These are phyloP conservation scores for Aspergillus sp. DNA, from an alignment of 2,329 filamentous ascomycete genomes.

Conservation along the genomic window DNA sequence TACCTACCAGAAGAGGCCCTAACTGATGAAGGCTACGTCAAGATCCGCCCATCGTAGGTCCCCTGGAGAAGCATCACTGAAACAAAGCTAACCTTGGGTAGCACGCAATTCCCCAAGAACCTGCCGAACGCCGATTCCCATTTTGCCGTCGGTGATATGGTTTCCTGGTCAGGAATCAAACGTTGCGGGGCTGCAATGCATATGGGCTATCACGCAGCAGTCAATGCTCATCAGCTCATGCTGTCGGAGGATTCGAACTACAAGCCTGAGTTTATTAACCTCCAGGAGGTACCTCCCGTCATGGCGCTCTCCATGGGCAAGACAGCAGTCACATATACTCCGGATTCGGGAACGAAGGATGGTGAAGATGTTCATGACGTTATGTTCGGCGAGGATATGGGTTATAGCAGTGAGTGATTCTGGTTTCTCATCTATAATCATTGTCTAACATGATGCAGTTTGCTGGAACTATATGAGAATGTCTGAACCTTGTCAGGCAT, in stretches of 20 bases:
- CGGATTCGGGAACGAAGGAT: slow-evolving; percentile 53
- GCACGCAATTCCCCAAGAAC: slow-evolving; percentile 56
- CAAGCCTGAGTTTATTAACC: slow-evolving; percentile 51
- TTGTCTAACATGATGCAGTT: slow-evolving; percentile 41
- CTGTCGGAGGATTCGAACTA: slow-evolving; percentile 44
- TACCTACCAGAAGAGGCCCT: slow-evolving; percentile 63
- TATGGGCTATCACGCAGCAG: slow-evolving; percentile 66
- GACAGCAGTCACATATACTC: slow-evolving; percentile 65
- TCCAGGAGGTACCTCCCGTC: slow-evolving; percentile 62
- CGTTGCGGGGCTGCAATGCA: slow-evolving; percentile 76
- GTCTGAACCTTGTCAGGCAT: slow-evolving; percentile 34
- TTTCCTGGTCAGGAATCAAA: slow-evolving; percentile 75
- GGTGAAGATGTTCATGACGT: slow-evolving; percentile 26
- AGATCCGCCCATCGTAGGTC: slow-evolving; percentile 55
- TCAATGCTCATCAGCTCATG: slow-evolving; percentile 68
- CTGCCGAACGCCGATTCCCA: slow-evolving; percentile 63
- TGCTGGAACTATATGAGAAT: slow-evolving; percentile 60
- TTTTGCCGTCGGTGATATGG: slow-evolving; percentile 70
- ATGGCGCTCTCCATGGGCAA: slow-evolving; percentile 73
- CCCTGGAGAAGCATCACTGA: not conserved
- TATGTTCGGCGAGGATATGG: slow-evolving; percentile 71
- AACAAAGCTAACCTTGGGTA: slow-evolving; percentile 26
- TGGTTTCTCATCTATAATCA: not conserved
- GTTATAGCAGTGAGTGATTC: slow-evolving; percentile 59
- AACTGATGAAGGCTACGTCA: slow-evolving; percentile 67